Percentiles rank a stretch among this genome's conserved stretches.
These are phyloP conservation scores for Sporothrix schenckii DNA, from an alignment of 2,329 filamentous ascomycete genomes.

Conservation along the genomic window DNA sequence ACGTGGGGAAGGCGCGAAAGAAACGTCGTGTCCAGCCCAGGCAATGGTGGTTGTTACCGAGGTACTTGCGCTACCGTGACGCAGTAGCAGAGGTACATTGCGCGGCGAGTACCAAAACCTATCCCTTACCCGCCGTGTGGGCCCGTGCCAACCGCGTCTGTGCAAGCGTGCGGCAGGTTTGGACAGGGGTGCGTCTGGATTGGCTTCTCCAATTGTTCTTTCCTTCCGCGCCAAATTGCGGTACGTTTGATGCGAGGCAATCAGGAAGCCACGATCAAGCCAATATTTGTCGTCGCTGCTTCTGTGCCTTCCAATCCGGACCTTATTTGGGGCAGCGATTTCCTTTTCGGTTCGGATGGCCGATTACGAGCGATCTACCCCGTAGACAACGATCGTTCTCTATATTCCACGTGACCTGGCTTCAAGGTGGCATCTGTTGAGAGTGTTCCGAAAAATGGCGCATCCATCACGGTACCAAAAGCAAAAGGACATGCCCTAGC, in stretches of 20 bases:
- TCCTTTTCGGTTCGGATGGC: slow-evolving; percentile 8
- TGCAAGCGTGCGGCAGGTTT: slow-evolving; percentile 37
- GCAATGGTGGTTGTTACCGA: not conserved
- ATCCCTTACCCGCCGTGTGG: slow-evolving; percentile 37
- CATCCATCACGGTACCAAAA: not conserved
- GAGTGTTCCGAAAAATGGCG: not conserved
- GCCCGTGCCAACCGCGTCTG: slow-evolving; percentile 38
- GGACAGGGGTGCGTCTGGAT: slow-evolving; percentile 35
- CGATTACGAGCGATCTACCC: not conserved
- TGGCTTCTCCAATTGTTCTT: slow-evolving; percentile 28
- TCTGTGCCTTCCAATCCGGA: not conserved
- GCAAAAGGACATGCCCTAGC: not conserved
- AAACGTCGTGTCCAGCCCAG: slow-evolving; percentile 4
- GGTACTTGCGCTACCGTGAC: not conserved
- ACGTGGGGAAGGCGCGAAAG: slow-evolving; percentile 30
- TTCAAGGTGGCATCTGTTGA: not conserved
- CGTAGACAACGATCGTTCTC: no score
- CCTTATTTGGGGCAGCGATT: not conserved
- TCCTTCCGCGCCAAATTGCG: slow-evolving; percentile 27
- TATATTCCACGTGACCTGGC: not conserved
- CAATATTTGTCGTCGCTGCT: not conserved
- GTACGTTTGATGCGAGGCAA: slow-evolving; percentile 24
- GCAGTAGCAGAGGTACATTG: slow-evolving; percentile 21
- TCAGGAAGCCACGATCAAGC: slow-evolving; percentile 9
- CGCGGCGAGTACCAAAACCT: slow-evolving; percentile 27